These are phyloP conservation scores for Pythium periplocum DNA, from an alignment of 352 stramenopile genomes.

Conservation along the genomic window DNA sequence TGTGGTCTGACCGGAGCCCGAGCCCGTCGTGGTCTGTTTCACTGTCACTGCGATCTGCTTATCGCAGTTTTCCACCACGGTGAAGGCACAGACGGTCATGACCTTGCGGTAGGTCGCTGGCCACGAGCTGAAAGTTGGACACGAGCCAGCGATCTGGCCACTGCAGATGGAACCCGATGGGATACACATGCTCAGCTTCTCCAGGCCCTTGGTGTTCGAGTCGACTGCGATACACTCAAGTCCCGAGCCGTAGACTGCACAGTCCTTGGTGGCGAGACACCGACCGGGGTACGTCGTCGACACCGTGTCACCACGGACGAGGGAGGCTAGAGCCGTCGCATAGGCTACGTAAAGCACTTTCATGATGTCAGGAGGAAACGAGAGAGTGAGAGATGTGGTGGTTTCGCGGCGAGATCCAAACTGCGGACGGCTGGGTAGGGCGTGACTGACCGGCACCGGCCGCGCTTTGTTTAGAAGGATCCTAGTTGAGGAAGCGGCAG, in stretches of 20 bases:
- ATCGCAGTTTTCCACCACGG: conserved; percentile 56
- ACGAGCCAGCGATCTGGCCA: conserved; percentile 50
- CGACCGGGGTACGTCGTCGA: conserved; percentile 48
- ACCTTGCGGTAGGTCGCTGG: conserved; percentile 61
- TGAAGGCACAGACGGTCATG: conserved; percentile 67
- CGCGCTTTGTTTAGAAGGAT: too few species aligned
- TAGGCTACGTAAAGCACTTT: neutral
- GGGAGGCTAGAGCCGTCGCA: too few species aligned
- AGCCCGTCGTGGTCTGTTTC: neutral
- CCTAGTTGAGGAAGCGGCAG: too few species aligned
- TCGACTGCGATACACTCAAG: conserved; percentile 73
- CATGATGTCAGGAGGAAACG: neutral
- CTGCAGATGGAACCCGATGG: conserved; percentile 46
- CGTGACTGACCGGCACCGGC: neutral
- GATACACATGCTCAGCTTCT: conserved; percentile 71
- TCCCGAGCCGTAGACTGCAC: conserved; percentile 40
- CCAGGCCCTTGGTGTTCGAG: conserved; percentile 43
- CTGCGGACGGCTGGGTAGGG: neutral
- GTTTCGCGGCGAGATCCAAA: neutral
- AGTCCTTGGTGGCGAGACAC: conserved; percentile 47
- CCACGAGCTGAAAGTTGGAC: conserved; percentile 73
- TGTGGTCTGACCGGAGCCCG: neutral
- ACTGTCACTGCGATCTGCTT: conserved; percentile 39
- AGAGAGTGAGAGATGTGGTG: neutral
- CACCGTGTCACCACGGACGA: conserved; percentile 14